Conservation (phyloP, 495 filamentous ascomycete species). For the Choiromyces venosus region DNA sequence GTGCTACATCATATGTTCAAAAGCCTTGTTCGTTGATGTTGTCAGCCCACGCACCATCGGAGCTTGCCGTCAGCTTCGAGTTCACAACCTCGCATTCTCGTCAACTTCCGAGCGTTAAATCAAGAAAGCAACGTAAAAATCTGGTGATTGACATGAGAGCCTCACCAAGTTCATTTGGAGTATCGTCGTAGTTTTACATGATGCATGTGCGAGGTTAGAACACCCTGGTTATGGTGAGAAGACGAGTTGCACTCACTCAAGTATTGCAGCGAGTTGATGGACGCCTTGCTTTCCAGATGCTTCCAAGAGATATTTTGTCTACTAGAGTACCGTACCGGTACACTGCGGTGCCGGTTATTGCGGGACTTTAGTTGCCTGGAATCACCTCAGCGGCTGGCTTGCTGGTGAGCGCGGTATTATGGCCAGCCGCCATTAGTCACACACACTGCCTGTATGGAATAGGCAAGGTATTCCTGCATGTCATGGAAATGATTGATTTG, state of each 20-base stretch:
- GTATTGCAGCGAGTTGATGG: background rate
- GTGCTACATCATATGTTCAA: background rate
- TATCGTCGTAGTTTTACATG: background rate
- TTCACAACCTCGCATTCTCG: background rate
- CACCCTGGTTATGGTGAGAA: background rate
- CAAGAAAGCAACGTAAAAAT: conserved; percentile 73
- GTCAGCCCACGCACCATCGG: background rate
- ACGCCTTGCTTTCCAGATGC: background rate
- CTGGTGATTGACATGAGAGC: conserved; percentile 76
- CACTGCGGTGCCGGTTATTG: background rate
- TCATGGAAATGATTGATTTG: conserved; percentile 77
- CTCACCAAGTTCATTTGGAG: conserved; percentile 60
- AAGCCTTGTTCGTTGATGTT: background rate
- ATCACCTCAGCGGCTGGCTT: conserved; percentile 16
- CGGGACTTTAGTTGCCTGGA: conserved; percentile 22
- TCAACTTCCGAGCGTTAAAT: conserved; percentile 50
- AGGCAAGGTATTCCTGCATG: conserved; percentile 59
- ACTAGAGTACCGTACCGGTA: background rate
- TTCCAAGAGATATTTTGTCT: background rate
- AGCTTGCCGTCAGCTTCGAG: background rate
- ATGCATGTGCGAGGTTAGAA: background rate
- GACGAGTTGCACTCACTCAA: background rate
- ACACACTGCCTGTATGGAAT: background rate
- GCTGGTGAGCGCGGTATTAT: conserved; percentile 11
- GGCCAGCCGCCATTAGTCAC: conserved; percentile 9